Evolutionary conservation across 1,139 yeast species (phyloP), one percentile per base, ranked within the genome.

Genomic region (Insectozyma bohioensis): DNA sequence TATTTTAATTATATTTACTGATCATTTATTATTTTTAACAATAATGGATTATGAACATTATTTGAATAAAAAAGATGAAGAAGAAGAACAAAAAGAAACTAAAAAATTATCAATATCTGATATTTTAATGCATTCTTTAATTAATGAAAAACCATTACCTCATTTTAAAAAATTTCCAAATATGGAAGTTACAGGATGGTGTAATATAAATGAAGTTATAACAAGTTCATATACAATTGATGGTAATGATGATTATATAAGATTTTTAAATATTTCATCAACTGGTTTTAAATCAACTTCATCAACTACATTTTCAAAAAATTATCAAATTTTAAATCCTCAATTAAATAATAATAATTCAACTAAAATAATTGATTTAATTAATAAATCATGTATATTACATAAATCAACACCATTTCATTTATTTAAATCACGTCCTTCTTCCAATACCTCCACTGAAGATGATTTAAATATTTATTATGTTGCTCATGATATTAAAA

Each of bases 391-490:
- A 0, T 80, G 78, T 44, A 78, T 90, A 20, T 62, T 88, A 36
- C 78, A 80, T 52, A 90, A 90, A 49, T 72, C 80, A 3, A 85
- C 87, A 34, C 90, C 96, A 3, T 87, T 90, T 57, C 97, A 90
- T 61, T 61, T 90, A 20, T 90, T 90, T 63, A 78, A 74, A 46
- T 26, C 36, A 10, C n/a, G n/a, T n/a, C n/a, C n/a, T n/a, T n/a
- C n/a, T n/a, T n/a, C n/a, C n/a, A n/a, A n/a, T n/a, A n/a, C n/a
- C n/a, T n/a, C n/a, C n/a, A 58, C 52, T 3, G 11, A 21, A 9
- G 45, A 50, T 7, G 61, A 65, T 29, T 53, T 78, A 15, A 65
- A 72, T 5, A 51, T 83, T 1, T 88, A 78, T 54, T 80, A 85
- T 11, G 80, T 95, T 0, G 97, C 95, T 1, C 96, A 90, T 50